Base-by-base conservation (phyloP, 176 grass and related monocot genomes). In the Oryza meridionalis region DNA sequence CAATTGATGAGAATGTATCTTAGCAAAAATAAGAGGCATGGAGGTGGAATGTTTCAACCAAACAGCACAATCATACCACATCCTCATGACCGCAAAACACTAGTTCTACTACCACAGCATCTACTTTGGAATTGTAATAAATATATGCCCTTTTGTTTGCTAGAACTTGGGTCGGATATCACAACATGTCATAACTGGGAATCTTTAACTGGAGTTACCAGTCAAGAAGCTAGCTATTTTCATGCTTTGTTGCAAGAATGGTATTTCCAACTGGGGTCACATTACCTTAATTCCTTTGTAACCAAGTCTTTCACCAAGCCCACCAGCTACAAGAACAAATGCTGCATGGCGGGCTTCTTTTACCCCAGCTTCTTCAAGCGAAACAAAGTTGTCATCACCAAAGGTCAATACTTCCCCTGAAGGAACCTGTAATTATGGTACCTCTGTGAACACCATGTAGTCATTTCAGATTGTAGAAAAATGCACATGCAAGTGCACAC, bases 251-350 rank as follows among this genome's bases (percentile, higher is more conserved):
- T 25, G 35, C 7, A 65, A 85, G 25, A 76, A 7, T 25, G 19
- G 24, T 66, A 81, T 72, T 21, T 66, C 12, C 6, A 84, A 50
- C 62, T 85, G 29, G 31, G n/a, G 22, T 17, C 22, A 2, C n/a
- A 79, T 85, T 84, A 98, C 96, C 93, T 98, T 98, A 78, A 98
- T 98, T 85, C 96, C 96, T 75, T 98, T 95, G 77, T 98, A 98
- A 32, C 96, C 96, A 71, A 98, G 96, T 55, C 92, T 88, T 87
- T 99, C 96, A 44, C 96, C 96, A 76, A 99, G 96, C 5, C 96
- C 93, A 40, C 96, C 96, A 46, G 96, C 96, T n/a, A 99, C 96
- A 84, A 99, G 96, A 87, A 96, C 96, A 96, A 99, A 99, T 78
- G 86, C 86, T 70, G 93, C 91, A 42, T 92, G 84, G 4, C 84